phyloP scores from a whole-genome alignment of 148 eudicot species.

The Vaccinium myrtillus region DNA sequence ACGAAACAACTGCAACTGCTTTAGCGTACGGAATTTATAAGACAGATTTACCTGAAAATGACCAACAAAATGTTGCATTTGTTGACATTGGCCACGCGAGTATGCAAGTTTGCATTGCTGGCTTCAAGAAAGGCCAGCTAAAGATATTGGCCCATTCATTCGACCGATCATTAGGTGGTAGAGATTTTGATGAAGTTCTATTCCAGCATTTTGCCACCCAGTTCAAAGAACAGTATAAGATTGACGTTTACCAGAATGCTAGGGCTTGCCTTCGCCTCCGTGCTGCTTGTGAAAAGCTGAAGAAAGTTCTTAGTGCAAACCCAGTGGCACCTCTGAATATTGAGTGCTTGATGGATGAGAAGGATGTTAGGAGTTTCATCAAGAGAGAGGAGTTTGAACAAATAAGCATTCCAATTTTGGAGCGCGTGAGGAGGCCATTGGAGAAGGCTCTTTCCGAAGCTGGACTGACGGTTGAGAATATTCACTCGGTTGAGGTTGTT shows the following conservation, averaged over 20 bases:
- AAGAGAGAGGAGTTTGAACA: slow-evolving; percentile 91
- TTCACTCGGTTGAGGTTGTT: slow-evolving; percentile 85
- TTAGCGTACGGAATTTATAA: slow-evolving; percentile 91
- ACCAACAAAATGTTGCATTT: slow-evolving; percentile 75
- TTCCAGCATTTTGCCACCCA: slow-evolving; percentile 85
- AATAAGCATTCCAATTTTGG: slow-evolving; percentile 76
- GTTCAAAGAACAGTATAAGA: slow-evolving; percentile 78
- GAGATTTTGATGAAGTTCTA: slow-evolving; percentile 86
- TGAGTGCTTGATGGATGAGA: slow-evolving; percentile 96
- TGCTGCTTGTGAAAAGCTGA: slow-evolving; percentile 78
- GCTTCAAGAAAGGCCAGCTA: slow-evolving; percentile 84
- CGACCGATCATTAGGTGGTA: slow-evolving; percentile 81
- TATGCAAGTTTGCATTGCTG: slow-evolving; percentile 89
- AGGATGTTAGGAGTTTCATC: slow-evolving; percentile 80
- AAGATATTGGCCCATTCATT: slow-evolving; percentile 85
- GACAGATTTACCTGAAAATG: slow-evolving; percentile 89
- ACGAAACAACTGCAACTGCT: slow-evolving; percentile 93
- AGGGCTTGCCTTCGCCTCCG: slow-evolving; percentile 90
- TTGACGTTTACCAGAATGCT: slow-evolving; percentile 83
- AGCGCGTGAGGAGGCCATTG: slow-evolving; percentile 83
- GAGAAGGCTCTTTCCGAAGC: slow-evolving; percentile 93
- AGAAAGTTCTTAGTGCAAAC: slow-evolving; percentile 93
- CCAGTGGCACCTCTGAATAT: slow-evolving; percentile 93
- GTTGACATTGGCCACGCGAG: slow-evolving; percentile 93
- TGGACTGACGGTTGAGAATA: slow-evolving; percentile 57